Base-by-base conservation (phyloP, 768 basidiomycete species). In the Mycena polygramma region DNA sequence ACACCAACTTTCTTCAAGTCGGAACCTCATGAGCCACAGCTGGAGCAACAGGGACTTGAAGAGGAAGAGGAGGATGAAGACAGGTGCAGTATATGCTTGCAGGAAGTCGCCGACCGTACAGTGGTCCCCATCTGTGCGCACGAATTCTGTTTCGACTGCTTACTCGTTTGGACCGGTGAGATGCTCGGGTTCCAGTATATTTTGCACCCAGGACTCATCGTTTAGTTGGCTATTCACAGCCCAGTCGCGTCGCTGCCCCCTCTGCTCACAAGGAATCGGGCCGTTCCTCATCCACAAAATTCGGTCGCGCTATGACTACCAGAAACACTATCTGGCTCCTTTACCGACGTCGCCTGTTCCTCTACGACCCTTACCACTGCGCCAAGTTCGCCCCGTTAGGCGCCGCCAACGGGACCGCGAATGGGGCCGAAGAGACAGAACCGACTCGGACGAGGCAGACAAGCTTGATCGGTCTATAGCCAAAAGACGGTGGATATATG, bases 131-230 rank as follows among this genome's bases (percentile, higher is more conserved):
- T 84, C 10, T 98, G 96, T 79, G 93, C 94, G 2, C 96, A 98
- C 83, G 93, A 94, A 76, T 97, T 97, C 76, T 98, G 96, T 76
- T 97, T 97, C 73, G 93, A 94, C 65, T 98, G 96, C 78, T 85
- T 98, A 26, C 82, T 92, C 55, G 81, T 96, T 1, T 97, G 96
- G 96, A 88, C 93, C 62, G 91, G 94, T 94, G 69, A 73, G 87
- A 81, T n/a, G 36, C 30, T 7, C 53, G 22, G 17, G 11, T 36
- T 59, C 48, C 10, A 17, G 48, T 17, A 43, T 26, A 7, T 3
- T 30, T 10, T 7, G 19, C 45, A 46, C 39, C 46, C 46, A 24
- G 53, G 49, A 24, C 19, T 46, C 22, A 59, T 55, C 11, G 22
- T n/a, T 55, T 22, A 63, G 22, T 35, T 17, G 46, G 24, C 45